Evolutionary conservation across 2,329 filamentous ascomycete genomes (phyloP).

Genomic region (Zalaria obscura): DNA sequence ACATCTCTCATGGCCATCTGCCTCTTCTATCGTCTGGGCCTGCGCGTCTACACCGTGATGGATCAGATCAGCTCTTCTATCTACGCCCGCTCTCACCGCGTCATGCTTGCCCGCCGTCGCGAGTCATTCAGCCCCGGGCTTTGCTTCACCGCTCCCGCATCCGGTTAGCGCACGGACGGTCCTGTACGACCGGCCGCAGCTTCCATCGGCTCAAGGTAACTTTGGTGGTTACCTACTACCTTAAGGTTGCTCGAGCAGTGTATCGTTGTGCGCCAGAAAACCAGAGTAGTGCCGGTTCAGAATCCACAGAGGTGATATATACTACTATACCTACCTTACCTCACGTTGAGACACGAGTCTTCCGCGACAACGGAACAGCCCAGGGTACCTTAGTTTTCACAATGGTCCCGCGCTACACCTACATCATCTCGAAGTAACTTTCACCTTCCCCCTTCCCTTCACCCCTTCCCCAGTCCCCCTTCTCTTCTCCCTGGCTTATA

Average conservation of each 20-base stretch:
- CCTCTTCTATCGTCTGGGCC: not conserved
- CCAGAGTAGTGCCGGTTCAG: too few species aligned
- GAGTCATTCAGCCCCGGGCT: not conserved
- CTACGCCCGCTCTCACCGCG: too few species aligned
- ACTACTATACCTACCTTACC: not conserved
- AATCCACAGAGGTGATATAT: not conserved
- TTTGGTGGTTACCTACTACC: not conserved
- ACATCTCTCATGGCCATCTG: not conserved
- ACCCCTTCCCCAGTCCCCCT: slow-evolving; percentile 1
- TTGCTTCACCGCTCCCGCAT: too few species aligned
- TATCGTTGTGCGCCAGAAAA: too few species aligned
- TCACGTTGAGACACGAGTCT: not conserved
- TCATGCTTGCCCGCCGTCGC: not conserved
- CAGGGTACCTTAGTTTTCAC: not conserved
- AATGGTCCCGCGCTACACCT: slow-evolving; percentile 13
- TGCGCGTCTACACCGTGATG: not conserved
- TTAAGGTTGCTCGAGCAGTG: too few species aligned
- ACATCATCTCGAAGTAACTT: slow-evolving; percentile 31
- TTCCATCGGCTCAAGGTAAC: too few species aligned
- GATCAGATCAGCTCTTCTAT: too few species aligned
- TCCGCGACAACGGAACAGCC: not conserved
- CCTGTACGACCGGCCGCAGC: too few species aligned
- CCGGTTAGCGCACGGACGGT: too few species aligned
- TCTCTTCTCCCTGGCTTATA: not conserved
- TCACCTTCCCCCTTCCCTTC: not conserved